Base-by-base conservation (phyloP, 1,139 yeast species). In the Pichia sp. region DNA sequence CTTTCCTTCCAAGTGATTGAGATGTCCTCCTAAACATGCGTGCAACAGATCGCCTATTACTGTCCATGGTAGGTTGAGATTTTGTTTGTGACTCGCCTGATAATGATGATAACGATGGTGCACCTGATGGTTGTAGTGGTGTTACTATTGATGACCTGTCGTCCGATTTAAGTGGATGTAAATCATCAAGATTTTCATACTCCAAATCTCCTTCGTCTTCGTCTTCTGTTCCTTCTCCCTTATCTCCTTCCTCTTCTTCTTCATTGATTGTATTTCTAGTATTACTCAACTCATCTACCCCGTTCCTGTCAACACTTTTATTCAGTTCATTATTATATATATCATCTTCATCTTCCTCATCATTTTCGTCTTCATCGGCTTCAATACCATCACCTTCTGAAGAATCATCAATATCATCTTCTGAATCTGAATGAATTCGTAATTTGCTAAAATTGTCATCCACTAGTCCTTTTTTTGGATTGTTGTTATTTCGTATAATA, bases 1-100 rank as follows among this genome's bases (percentile, higher is more conserved):
- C 95, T 56, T 83, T 83, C 50, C 95, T 54, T 6, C 78, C 75
- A 48, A 77, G 63, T 14, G 70, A 72, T 55, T 78, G 83, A 2
- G 81, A 76, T 1, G 81, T 77, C 56, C 78, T 70, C 56, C 84
- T 67, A 45, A 84, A 79, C 71, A 84, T 73, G 55, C 95, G 70
- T 0, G 89, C 93, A 29, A 86, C 87, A 0, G 89, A 81, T 50
- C 83, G 73, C 59, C 95, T 71, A 2, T 84, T 79, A 50, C 78
- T 81, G 62, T 86, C 95, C 13, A 85, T 80, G 31, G 84, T 68
- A 0, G 95, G 95, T 53, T 84, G 86, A 27, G 39, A 9, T 41
- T 41, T 41, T 10, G 31, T 79, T 3, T 66, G 69, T 48, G 75
- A 64, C 38, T 63, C 65, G 5, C 58, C 56, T 0, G 73, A 68